Conservation (phyloP, 2,329 filamentous ascomycete species). For the Trichoderma arundinaceum region DNA sequence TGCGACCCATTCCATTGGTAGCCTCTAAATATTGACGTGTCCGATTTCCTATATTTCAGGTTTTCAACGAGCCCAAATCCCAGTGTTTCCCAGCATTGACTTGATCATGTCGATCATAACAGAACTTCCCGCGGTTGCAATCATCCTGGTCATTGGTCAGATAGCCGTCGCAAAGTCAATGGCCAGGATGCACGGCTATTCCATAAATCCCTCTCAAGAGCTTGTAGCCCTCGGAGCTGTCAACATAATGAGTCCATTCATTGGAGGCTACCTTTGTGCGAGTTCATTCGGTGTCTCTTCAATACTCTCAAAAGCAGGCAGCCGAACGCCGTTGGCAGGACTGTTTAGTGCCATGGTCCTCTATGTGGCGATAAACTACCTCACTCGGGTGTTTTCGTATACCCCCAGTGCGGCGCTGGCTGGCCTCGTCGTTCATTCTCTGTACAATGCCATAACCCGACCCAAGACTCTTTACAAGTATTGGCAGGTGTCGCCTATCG, state of each 20-base stretch:
- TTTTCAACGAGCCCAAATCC: slow-evolving; percentile 68
- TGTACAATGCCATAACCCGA: slow-evolving; percentile 75
- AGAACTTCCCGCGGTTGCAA: slow-evolving; percentile 72
- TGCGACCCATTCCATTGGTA: not conserved
- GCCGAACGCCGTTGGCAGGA: slow-evolving; percentile 78
- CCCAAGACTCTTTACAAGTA: slow-evolving; percentile 78
- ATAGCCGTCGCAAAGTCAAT: slow-evolving; percentile 86
- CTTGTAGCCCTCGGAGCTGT: slow-evolving; percentile 77
- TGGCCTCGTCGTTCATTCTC: slow-evolving; percentile 83
- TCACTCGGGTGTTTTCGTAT: slow-evolving; percentile 80
- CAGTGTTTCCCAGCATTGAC: slow-evolving; percentile 55
- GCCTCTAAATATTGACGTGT: not conserved
- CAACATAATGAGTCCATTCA: slow-evolving; percentile 76
- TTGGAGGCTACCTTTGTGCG: slow-evolving; percentile 60
- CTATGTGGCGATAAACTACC: slow-evolving; percentile 76
- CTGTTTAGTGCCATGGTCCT: slow-evolving; percentile 79
- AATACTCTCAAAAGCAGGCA: slow-evolving; percentile 83
- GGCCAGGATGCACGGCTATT: slow-evolving; percentile 79
- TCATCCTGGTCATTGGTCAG: slow-evolving; percentile 81
- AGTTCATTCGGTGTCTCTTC: slow-evolving; percentile 69
- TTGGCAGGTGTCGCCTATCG: slow-evolving; percentile 76
- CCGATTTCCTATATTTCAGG: slow-evolving; percentile 45
- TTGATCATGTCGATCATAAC: slow-evolving; percentile 64
- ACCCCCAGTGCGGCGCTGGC: slow-evolving; percentile 75
- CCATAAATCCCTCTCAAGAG: slow-evolving; percentile 79